Evolutionary conservation across 345 rosid species (phyloP).

Genomic region (Citrus reticulata): DNA sequence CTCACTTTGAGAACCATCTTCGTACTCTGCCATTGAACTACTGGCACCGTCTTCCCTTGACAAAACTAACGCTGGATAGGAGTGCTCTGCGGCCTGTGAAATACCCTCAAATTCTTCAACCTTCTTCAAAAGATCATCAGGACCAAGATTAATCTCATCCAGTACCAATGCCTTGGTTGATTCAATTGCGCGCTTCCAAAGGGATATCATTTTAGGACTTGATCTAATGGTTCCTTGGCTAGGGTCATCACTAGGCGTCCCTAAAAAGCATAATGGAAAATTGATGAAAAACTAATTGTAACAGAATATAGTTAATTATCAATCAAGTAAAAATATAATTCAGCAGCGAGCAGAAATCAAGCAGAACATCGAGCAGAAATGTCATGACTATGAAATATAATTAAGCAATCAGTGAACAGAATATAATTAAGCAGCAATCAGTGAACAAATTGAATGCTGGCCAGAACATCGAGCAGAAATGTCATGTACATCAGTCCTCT

Average conservation of each 20-base stretch:
- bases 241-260: constrained; percentile 16
- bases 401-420: too few species aligned
- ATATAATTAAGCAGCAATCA: neutral
- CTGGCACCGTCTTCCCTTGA: constrained; percentile 26
- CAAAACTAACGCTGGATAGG: constrained; percentile 58
- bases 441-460: neutral
- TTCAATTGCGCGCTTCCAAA: constrained; percentile 69
- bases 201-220: constrained; percentile 76
- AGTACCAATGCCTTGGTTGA: constrained; percentile 64
- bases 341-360: neutral
- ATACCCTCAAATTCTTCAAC: constrained; percentile 71
- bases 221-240: constrained; percentile 34
- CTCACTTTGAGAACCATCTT: constrained; percentile 24
- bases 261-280: constrained; percentile 25
- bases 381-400: neutral
- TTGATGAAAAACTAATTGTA: neutral
- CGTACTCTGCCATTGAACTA: constrained; percentile 25
- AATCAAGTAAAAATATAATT: neutral
- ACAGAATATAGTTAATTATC: neutral
- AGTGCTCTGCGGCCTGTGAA: constrained; percentile 70
- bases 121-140: constrained; percentile 62
- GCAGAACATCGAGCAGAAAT: neutral
- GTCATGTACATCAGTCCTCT: neutral
- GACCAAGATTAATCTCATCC: constrained; percentile 51
- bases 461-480: neutral